Percentiles rank a stretch among this genome's conserved stretches.
Evolutionary conservation across 1,139 yeast species (phyloP).

Genomic region (Magnusiomyces ingens): DNA sequence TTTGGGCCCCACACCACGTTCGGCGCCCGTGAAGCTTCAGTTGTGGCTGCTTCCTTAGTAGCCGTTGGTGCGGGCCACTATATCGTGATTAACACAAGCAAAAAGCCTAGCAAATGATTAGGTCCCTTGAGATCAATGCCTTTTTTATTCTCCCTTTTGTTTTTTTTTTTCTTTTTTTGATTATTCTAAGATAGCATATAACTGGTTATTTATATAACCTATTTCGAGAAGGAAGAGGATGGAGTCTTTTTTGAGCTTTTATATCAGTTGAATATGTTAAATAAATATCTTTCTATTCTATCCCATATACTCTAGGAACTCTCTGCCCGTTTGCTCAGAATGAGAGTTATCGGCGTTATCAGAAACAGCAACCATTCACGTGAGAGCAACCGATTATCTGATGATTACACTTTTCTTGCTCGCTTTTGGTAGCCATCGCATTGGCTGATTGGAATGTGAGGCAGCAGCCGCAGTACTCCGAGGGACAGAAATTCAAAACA

Average conservation of each 20-base stretch:
- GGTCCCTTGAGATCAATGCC: no score
- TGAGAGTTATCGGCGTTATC: no score
- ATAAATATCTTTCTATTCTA: no score
- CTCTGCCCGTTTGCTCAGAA: no score
- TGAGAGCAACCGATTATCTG: no score
- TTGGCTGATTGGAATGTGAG: no score
- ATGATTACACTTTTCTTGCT: no score
- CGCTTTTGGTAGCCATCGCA: no score
- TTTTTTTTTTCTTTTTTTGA: background rate
- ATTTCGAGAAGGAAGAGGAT: background rate
- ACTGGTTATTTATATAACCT: background rate
- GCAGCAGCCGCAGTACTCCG: no score
- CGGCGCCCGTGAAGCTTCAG: background rate
- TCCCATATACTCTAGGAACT: no score
- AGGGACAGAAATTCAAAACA: no score
- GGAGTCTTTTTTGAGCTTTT: background rate
- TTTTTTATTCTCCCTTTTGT: background rate
- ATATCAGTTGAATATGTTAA: background rate
- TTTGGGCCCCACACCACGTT: background rate
- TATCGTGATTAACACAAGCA: background rate
- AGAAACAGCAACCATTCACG: no score
- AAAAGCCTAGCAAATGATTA: background rate
- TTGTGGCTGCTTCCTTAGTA: conserved; percentile 5
- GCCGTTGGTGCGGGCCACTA: conserved; percentile 9
- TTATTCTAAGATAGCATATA: background rate